Percentiles rank a stretch among this genome's conserved stretches.
phyloP scores from a whole-genome alignment of 2,329 filamentous ascomycete species.

The Alternaria postmessia region DNA sequence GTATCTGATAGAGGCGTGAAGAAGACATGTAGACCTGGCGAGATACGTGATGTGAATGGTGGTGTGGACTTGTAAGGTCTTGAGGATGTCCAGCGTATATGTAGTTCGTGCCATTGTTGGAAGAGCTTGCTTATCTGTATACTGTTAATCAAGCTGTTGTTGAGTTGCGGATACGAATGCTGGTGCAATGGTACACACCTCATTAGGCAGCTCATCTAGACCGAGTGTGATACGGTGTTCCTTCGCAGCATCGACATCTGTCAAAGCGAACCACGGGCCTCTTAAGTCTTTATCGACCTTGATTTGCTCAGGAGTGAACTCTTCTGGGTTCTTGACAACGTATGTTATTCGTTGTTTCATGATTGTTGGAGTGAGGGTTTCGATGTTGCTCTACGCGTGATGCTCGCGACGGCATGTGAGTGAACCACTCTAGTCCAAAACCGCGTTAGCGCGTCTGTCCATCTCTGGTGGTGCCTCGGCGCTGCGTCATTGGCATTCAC shows the following conservation, averaged over 20 bases:
- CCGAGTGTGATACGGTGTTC: constrained; percentile 79
- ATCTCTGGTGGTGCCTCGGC: not conserved
- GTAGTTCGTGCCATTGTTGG: constrained; percentile 72
- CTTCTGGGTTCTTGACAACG: constrained; percentile 70
- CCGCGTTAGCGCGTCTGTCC: no score
- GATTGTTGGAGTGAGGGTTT: constrained; percentile 16
- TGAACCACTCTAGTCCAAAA: not conserved
- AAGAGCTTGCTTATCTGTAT: constrained; percentile 55
- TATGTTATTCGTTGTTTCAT: constrained; percentile 82
- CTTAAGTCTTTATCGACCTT: no score
- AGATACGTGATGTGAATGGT: constrained; percentile 77
- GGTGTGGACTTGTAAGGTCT: constrained; percentile 65
- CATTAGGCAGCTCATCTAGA: constrained; percentile 75
- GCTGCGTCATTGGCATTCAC: constrained; percentile 16
- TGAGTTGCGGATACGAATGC: no score
- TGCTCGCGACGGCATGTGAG: constrained; percentile 9
- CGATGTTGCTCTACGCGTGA: constrained; percentile 2
- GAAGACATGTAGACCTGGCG: constrained; percentile 83
- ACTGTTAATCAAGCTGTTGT: no score
- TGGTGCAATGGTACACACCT: constrained; percentile 54
- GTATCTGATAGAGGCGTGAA: constrained; percentile 66
- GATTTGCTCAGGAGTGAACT: constrained; percentile 67
- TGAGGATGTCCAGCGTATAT: constrained; percentile 79
- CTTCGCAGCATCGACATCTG: no score
- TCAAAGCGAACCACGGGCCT: no score